A percentile compares a stretch with the other conserved stretches of the same genome.
These are phyloP conservation scores for Coniochaeta ligniaria DNA, from an alignment of 2,329 filamentous ascomycete species.

Conservation along the genomic window DNA sequence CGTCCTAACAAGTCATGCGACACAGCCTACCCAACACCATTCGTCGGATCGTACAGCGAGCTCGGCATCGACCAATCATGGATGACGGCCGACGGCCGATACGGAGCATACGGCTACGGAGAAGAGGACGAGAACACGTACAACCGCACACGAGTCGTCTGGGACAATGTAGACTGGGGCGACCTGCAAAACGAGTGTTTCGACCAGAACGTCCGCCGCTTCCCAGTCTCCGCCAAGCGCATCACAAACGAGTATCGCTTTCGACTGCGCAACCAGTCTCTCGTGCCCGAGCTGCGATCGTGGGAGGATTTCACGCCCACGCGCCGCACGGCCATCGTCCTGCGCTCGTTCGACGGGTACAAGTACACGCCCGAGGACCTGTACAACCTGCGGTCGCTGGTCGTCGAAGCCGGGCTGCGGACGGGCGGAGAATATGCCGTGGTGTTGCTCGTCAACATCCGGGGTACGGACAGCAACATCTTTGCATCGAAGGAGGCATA, in stretches of 20 bases:
- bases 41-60: slow-evolving; percentile 21
- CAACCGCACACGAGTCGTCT: slow-evolving; percentile 19
- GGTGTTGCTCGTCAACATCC: slow-evolving; percentile 55
- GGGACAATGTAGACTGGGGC: slow-evolving; percentile 26
- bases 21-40: slow-evolving; percentile 20
- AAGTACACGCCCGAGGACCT: slow-evolving; percentile 54
- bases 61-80: slow-evolving; percentile 20
- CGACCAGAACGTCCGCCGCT: slow-evolving; percentile 44
- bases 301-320: slow-evolving; percentile 21
- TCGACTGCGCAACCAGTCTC: slow-evolving; percentile 9
- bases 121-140: slow-evolving; percentile 15
- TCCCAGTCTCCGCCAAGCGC: slow-evolving; percentile 16
- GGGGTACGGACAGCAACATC: slow-evolving; percentile 47
- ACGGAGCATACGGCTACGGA: slow-evolving; percentile 22
- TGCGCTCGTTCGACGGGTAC: slow-evolving; percentile 33
- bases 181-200: slow-evolving; percentile 28
- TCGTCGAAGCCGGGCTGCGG: slow-evolving; percentile 53
- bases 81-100: slow-evolving; percentile 20
- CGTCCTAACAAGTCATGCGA: not conserved
- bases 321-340: slow-evolving; percentile 18
- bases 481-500: slow-evolving; percentile 45
- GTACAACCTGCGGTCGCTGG: slow-evolving; percentile 56
- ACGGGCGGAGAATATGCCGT: slow-evolving; percentile 59
- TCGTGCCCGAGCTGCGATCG: slow-evolving; percentile 13
- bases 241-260: slow-evolving; percentile 10